phyloP scores from a whole-genome alignment of 1,139 yeast genomes.

The Meyerozyma carpophila region DNA sequence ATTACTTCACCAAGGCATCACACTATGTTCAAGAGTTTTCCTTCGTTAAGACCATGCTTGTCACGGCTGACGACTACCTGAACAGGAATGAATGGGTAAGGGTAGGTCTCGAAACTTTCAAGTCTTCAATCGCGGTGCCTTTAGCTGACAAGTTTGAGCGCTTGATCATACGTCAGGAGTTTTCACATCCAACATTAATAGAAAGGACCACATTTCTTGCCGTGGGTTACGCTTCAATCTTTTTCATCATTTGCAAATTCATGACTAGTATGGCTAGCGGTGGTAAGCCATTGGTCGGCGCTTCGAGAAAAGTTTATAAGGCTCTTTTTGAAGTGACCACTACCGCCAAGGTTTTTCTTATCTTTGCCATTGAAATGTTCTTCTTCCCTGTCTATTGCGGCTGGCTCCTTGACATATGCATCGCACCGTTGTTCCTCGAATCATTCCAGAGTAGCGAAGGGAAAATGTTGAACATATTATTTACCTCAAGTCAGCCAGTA shows the following conservation, averaged over 20 bases:
- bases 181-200: conserved; percentile 14
- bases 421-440: conserved; percentile 47
- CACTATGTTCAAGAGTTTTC: neutral
- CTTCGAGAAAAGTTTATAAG: conserved; percentile 44
- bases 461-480: conserved; percentile 15
- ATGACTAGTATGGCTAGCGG: conserved; percentile 33
- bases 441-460: conserved; percentile 11
- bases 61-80: neutral
- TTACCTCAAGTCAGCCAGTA: conserved; percentile 19
- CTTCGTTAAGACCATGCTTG: neutral
- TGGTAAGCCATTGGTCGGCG: conserved; percentile 43
- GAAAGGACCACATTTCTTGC: conserved; percentile 31
- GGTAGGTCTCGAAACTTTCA: neutral
- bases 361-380: conserved; percentile 75
- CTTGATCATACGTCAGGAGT: neutral
- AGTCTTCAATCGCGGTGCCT: neutral
- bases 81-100: neutral
- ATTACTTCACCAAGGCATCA: neutral
- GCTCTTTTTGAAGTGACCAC: conserved; percentile 46
- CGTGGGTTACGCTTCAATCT: conserved; percentile 36
- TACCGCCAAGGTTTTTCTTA: conserved; percentile 67
- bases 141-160: neutral
- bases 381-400: conserved; percentile 90
- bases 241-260: conserved; percentile 19
- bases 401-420: conserved; percentile 61